Evolutionary conservation across 148 eudicot species (phyloP).

Genomic region (Arbutus unedo): DNA sequence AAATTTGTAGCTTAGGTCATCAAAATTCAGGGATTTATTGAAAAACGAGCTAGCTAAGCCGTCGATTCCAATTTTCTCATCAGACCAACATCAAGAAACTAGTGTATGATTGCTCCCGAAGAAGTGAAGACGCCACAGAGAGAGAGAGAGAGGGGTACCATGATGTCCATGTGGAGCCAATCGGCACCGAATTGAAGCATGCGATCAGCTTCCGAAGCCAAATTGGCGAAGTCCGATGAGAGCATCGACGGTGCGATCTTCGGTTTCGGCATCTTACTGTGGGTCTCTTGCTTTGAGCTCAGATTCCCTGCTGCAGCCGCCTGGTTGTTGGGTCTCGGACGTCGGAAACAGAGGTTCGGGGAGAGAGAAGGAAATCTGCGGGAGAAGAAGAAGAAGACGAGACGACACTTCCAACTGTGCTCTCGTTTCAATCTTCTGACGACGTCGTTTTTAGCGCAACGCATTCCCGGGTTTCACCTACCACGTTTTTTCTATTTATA

Average conservation of each 20-base stretch:
- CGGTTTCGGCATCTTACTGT: conserved; percentile 31
- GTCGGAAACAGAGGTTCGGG: not conserved
- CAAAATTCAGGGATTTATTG: not conserved
- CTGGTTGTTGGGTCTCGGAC: not conserved
- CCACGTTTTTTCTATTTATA: not conserved
- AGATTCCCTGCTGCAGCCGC: not conserved
- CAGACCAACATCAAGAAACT: not conserved
- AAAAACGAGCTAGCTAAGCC: not conserved
- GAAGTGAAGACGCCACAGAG: not conserved
- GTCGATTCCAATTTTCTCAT: not conserved
- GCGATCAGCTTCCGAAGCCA: conserved; percentile 91
- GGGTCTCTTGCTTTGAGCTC: not conserved
- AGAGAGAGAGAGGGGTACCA: conserved; percentile 39
- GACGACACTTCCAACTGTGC: not conserved
- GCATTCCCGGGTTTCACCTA: not conserved
- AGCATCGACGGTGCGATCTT: conserved; percentile 96
- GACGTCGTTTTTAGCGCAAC: not conserved
- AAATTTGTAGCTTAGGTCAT: not conserved
- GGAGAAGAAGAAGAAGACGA: not conserved
- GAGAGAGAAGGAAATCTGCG: not conserved
- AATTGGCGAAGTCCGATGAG: conserved; percentile 91
- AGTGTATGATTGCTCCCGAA: not conserved
- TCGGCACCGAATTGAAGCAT: conserved; percentile 87
- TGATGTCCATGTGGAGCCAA: conserved; percentile 99
- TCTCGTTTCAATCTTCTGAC: not conserved